Evolutionary conservation across 306 rosid species (phyloP).

Genomic region (Vigna hirtella): DNA sequence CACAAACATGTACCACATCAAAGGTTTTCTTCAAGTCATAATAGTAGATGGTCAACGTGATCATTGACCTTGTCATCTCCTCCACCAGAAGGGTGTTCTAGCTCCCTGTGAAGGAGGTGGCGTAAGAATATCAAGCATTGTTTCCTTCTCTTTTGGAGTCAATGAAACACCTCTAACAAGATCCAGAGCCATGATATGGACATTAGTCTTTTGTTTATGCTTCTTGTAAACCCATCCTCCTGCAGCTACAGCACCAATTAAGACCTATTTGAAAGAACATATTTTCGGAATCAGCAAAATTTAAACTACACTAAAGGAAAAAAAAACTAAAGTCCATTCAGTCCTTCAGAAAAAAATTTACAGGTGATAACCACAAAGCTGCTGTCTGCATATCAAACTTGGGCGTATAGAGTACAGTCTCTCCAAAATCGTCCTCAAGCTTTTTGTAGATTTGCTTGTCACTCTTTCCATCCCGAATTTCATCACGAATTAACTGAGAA

Average conservation of each 20-base stretch:
- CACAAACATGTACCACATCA: conserved; percentile 26
- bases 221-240: conserved; percentile 78
- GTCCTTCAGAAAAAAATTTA: conserved; percentile 30
- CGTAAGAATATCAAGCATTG: conserved; percentile 81
- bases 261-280: conserved; percentile 44
- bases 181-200: conserved; percentile 85
- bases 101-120: conserved; percentile 68
- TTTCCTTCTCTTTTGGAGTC: conserved; percentile 80
- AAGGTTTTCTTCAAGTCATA: conserved; percentile 17
- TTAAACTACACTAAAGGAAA: conserved; percentile 35
- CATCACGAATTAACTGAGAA: conserved; percentile 88
- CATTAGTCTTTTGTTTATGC: conserved; percentile 72
- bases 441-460: conserved; percentile 85
- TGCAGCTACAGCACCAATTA: conserved; percentile 60
- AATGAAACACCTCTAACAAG: conserved; percentile 68
- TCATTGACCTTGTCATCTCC: conserved; percentile 62
- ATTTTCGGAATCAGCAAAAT: conserved; percentile 40
- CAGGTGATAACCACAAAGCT: conserved; percentile 92
- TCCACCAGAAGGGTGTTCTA: conserved; percentile 61
- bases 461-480: conserved; percentile 72
- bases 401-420: conserved; percentile 80
- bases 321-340: conserved; percentile 20
- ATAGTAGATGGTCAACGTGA: conserved; percentile 17
- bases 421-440: conserved; percentile 88
- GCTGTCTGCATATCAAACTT: conserved; percentile 98